A percentile compares a stretch with the other conserved stretches of the same genome.
phyloP scores from a whole-genome alignment of 2,329 filamentous ascomycete genomes.

The Juglanconis sp. region DNA sequence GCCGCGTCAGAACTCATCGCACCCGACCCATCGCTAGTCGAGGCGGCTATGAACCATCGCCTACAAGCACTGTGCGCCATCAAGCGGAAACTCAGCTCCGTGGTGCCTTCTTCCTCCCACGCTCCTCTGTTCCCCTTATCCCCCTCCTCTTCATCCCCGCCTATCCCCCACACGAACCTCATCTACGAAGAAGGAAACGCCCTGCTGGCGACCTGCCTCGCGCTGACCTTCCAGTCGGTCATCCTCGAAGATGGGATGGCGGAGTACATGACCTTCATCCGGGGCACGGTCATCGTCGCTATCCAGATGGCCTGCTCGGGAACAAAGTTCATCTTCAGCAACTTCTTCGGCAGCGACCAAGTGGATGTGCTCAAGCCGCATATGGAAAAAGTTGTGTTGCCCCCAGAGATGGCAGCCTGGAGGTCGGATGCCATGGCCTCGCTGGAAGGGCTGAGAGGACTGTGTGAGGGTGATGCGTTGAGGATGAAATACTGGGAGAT shows the following conservation, averaged over 20 bases:
- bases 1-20: slow-evolving; percentile 63
- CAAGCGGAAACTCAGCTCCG: slow-evolving; percentile 45
- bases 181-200: slow-evolving; percentile 51
- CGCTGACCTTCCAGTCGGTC: slow-evolving; percentile 57
- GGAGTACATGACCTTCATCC: slow-evolving; percentile 60
- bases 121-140: too few relatives aligned
- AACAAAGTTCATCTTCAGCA: slow-evolving; percentile 48
- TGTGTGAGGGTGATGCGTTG: slow-evolving; percentile 38
- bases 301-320: slow-evolving; percentile 51
- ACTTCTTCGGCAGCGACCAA: slow-evolving; percentile 40
- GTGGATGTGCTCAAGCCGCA: slow-evolving; percentile 40
- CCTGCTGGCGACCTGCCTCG: slow-evolving; percentile 57
- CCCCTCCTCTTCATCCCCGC: too few relatives aligned
- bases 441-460: slow-evolving; percentile 38
- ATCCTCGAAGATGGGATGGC: slow-evolving; percentile 54
- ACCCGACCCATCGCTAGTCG: slow-evolving; percentile 47
- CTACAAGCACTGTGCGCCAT: slow-evolving; percentile 62
- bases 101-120: too few relatives aligned
- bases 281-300: slow-evolving; percentile 53
- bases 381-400: slow-evolving; percentile 38
- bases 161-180: slow-evolving; percentile 29
- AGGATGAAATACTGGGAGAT: slow-evolving; percentile 45
- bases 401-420: slow-evolving; percentile 43
- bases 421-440: slow-evolving; percentile 44
- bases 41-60: slow-evolving; percentile 61